A percentile compares a stretch with the other conserved stretches of the same genome.
Evolutionary conservation across 2,329 filamentous ascomycete species (phyloP).

Genomic region (Colletotrichum australisinense): DNA sequence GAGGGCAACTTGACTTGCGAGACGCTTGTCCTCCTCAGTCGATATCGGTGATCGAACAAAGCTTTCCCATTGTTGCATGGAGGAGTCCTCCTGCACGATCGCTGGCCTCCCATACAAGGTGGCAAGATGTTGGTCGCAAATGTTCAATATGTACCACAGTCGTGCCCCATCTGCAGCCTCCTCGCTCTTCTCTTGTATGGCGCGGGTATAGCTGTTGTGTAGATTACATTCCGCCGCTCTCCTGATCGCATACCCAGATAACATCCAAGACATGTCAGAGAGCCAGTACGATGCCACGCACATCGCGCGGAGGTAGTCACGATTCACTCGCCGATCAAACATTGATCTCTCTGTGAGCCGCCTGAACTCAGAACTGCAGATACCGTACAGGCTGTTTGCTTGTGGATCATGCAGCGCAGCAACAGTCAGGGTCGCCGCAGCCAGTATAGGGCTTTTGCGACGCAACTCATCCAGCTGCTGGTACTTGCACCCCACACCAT

Average conservation of each 20-base stretch:
- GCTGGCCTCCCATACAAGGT: slow-evolving; percentile 70
- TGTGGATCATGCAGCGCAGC: slow-evolving; percentile 67
- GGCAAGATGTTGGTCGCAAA: slow-evolving; percentile 71
- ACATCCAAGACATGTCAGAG: slow-evolving; percentile 71
- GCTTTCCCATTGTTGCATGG: slow-evolving; percentile 67
- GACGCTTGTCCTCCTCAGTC: slow-evolving; percentile 64
- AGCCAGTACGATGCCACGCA: slow-evolving; percentile 73
- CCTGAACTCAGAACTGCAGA: slow-evolving; percentile 66
- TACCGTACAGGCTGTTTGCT: slow-evolving; percentile 61
- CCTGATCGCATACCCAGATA: slow-evolving; percentile 65
- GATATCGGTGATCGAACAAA: slow-evolving; percentile 64
- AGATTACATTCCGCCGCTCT: slow-evolving; percentile 61
- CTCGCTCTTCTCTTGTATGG: slow-evolving; percentile 50
- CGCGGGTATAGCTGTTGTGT: slow-evolving; percentile 53
- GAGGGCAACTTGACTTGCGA: slow-evolving; percentile 68
- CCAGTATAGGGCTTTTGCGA: slow-evolving; percentile 64
- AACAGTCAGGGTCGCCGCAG: slow-evolving; percentile 67
- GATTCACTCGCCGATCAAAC: slow-evolving; percentile 47
- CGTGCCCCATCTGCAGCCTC: slow-evolving; percentile 65
- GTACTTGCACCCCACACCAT: slow-evolving; percentile 62
- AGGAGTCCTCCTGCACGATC: slow-evolving; percentile 67
- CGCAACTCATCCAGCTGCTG: slow-evolving; percentile 62
- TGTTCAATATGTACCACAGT: slow-evolving; percentile 71
- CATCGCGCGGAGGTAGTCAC: slow-evolving; percentile 68
- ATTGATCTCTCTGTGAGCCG: slow-evolving; percentile 61